Evolutionary conservation across 805 yeast species (phyloP), one percentile per base, ranked within the genome.

Genomic region (Wickerhamomyces pijperi): DNA sequence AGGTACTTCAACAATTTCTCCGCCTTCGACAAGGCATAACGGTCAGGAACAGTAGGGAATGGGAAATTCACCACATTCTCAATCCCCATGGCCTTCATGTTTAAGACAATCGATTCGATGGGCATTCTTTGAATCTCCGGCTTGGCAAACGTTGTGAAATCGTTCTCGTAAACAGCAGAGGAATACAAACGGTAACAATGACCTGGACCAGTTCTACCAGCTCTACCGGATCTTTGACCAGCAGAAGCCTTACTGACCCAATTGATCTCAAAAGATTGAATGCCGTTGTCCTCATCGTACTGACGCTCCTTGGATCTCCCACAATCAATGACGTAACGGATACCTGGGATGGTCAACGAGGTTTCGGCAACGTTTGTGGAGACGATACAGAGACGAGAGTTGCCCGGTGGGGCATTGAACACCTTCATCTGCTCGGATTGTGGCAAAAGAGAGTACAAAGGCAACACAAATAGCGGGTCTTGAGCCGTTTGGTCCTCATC

Each of bases 301-400:
- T 75, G 76, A 39, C 97, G 71, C 55, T 90, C 97, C 53, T 92
- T 92, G 0, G 94, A 72, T 45, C 97, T 74, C 19, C 99, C 99
- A 60, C 94, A 76, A 58, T 92, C 99, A 36, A 92, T 84, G 28
- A 92, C 98, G 54, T 92, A 92, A 42, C 94, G 67, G 31, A 94
- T 83, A 9, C 94, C 94, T 0, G 98, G 98, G 49, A 92, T 92
- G 0, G 99, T 92, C 55, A 92, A 70, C 1, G 97, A 87, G 0
- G 99, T 92, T 58, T 92, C 99, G 0, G 99, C 99, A 41, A 92
- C 94, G 55, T 92, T 92, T 2, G 99, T 92, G 5, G 99, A 95
- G 25, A 92, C 85, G 32, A 92, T 82, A 65, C 97, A 87, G 9
- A 92, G 59, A 51, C 99, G 70, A 32, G 87, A 72, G 4, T 94